phyloP scores from a whole-genome alignment of 2,329 filamentous ascomycete species.

The Aspergillus niger region DNA sequence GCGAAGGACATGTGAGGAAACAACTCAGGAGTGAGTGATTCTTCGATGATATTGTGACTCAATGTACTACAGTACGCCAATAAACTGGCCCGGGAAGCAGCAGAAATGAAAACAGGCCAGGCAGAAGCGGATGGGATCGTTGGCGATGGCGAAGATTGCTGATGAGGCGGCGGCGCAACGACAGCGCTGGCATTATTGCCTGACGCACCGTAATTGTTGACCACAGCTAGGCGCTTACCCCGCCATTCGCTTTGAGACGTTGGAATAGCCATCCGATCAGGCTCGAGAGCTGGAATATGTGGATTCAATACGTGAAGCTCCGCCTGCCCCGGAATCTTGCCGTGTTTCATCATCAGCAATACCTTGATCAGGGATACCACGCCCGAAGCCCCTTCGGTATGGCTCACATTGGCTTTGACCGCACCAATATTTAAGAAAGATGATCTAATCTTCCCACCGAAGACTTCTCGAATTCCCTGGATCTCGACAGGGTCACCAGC shows the following conservation, averaged over 20 bases:
- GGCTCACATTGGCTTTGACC: constrained; percentile 15
- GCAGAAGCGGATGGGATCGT: not conserved
- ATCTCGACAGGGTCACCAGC: too few relatives aligned
- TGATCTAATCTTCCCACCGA: too few relatives aligned
- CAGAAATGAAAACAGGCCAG: not conserved
- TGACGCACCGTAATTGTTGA: constrained; percentile 15
- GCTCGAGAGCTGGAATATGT: not conserved
- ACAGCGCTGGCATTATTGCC: constrained; percentile 11
- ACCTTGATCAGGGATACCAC: not conserved
- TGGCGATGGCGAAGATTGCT: not conserved
- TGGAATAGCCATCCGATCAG: not conserved
- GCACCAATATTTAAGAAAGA: not conserved
- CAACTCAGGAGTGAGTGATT: too few relatives aligned
- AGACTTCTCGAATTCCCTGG: too few relatives aligned
- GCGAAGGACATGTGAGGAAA: too few relatives aligned
- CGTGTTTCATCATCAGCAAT: not conserved
- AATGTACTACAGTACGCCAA: too few relatives aligned
- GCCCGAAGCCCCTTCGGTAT: not conserved
- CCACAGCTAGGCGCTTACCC: not conserved
- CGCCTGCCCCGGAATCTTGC: not conserved
- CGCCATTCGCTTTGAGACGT: not conserved
- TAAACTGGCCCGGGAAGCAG: not conserved
- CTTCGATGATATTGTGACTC: too few relatives aligned
- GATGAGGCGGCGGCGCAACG: not conserved
- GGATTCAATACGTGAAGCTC: not conserved